Percentiles rank a stretch among this genome's conserved stretches.
Conservation (phyloP, 1,284 basidiomycete species). For the Tausonia pullulans region DNA sequence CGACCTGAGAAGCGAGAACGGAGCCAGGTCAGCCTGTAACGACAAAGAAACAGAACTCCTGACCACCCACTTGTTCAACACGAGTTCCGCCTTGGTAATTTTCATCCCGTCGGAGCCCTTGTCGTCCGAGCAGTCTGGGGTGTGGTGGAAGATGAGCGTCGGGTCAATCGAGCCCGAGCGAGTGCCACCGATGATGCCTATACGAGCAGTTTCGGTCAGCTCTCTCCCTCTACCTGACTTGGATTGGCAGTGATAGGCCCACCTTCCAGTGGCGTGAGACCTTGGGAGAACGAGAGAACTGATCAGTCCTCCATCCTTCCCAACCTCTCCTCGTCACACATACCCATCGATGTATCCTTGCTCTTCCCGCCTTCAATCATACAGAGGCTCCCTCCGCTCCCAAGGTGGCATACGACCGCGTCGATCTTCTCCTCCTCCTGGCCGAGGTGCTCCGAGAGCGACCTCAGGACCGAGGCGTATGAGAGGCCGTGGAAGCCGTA, state of each 20-base stretch:
- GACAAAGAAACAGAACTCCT: too few species aligned
- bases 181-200: slow-evolving; percentile 70
- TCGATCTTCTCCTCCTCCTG: slow-evolving; percentile 45
- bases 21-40: not conserved
- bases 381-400: slow-evolving; percentile 65
- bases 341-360: slow-evolving; percentile 69
- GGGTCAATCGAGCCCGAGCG: slow-evolving; percentile 71
- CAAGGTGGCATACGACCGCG: slow-evolving; percentile 70
- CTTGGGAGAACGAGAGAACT: too few species aligned
- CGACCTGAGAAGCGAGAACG: slow-evolving; percentile 27
- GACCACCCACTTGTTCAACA: slow-evolving; percentile 55
- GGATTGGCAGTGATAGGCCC: not conserved
- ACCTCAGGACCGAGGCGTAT: slow-evolving; percentile 31
- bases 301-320: too few species aligned
- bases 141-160: slow-evolving; percentile 74
- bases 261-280: slow-evolving; percentile 55
- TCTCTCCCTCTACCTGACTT: not conserved
- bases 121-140: slow-evolving; percentile 46
- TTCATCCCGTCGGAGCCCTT: slow-evolving; percentile 47
- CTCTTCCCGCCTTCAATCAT: slow-evolving; percentile 55
- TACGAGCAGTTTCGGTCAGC: not conserved
- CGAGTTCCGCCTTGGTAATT: slow-evolving; percentile 56
- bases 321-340: too few species aligned
- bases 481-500: slow-evolving; percentile 74
- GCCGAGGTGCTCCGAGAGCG: slow-evolving; percentile 42